Evolutionary conservation across 345 rosid species (phyloP), one percentile per base, ranked within the genome.

Genomic region (sweet orange (Citrus sinensis)): DNA sequence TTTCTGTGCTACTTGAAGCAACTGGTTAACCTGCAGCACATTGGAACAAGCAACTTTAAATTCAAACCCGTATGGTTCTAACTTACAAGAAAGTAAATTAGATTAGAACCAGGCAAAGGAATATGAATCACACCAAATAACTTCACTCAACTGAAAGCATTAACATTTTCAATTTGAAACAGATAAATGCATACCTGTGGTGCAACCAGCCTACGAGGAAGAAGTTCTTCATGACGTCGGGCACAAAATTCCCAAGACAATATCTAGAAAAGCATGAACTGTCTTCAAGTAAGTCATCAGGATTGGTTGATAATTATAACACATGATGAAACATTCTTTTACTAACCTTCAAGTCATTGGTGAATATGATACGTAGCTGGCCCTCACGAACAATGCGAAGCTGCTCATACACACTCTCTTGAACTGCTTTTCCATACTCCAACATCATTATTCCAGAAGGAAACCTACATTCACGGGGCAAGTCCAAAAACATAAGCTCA

Each of bases 351-450:
- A 96, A 87, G 70, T 96, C 99, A 64, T 89, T 93, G 73, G 97
- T 88, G 77, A 96, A 96, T 81, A 92, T 80, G 76, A 96, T 90
- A 63, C 99, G 93, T 70, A 96, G 97, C 83, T 89, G 95, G 78
- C 99, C 99, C 90, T 94, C 99, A 55, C 97, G 98, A 67, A 96
- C 95, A 81, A 96, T 97, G 76, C 98, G 99, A 84, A 94, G 93
- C 70, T 96, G 95, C 87, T 96, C 99, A 76, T 94, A 92, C 32
- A 96, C 97, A 88, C 92, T 96, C 87, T 94, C 99, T 79, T 94
- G 97, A 77, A 96, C 97, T 65, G 97, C 98, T 86, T 94, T 96
- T 63, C 82, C 92, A 84, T 92, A 96, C 77, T 96, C 97, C 82
- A 96, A 85, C 78, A 87, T 85, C 97, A 96, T 92, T 81, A 89